Evolutionary conservation across 768 basidiomycete species (phyloP), one percentile per base, ranked within the genome.

Genomic region (Mycena indigotica): DNA sequence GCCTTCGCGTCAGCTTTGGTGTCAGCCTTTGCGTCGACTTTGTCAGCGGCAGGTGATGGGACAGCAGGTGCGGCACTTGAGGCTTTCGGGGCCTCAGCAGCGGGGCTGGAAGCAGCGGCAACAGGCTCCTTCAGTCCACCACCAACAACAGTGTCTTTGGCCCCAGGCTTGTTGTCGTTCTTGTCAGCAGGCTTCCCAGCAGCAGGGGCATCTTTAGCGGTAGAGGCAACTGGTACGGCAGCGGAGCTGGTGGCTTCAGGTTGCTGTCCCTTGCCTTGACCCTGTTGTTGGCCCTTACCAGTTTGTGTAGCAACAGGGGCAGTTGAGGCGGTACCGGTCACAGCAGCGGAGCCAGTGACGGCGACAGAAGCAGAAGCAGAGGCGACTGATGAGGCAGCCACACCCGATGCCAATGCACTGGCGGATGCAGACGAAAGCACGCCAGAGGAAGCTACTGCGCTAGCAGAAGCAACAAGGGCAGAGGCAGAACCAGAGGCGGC

Each of bases 401-500:
- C 8, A 19, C 23, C 48, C 24, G 48, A 50, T 6, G 5, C 48
- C 16, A 12, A 8, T 5, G 48, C 48, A 23, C 16, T 15, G 48
- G 48, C 48, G 23, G 24, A 25, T 50, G 12, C 28, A 21, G 48
- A 29, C 16, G 25, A 21, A 8, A 25, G 6, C 28, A 6, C 28
- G 10, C 23, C 8, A 8, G 48, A 21, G 23, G 48, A 50, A 50
- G 25, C 48, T 10, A 25, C 21, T 50, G 6, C 28, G 10, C 23
- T 15, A 8, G 48, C 48, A 23, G 48, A 50, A 50, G 49, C 50
- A 12, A 26, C 49, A 40, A 49, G 50, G 21, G 48, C 48, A 23
- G 48, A 50, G 28, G 49, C 50, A 12, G 25, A 44, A 40, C 48
- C 48, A 50, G 48, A 50, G 23, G 48, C 48, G 25, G 48, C 24